Conservation (phyloP, 441 rosid species). For the Aleurites moluccanus region DNA sequence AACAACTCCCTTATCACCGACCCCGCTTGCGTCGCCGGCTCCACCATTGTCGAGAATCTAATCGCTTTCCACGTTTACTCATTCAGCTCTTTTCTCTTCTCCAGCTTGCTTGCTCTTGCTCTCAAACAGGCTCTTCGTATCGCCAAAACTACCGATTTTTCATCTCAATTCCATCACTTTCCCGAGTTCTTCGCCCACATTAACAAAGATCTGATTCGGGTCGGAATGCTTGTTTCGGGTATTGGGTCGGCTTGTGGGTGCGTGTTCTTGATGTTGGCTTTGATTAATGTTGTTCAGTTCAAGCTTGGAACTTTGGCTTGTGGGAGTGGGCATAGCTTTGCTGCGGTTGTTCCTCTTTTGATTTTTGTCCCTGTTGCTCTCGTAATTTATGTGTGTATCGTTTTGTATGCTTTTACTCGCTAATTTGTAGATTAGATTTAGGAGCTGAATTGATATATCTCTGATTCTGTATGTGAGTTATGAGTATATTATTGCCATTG, state of each 20-base stretch:
- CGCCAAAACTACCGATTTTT: slow-evolving; percentile 24
- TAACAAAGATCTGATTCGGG: slow-evolving; percentile 53
- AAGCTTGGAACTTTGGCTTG: slow-evolving; percentile 76
- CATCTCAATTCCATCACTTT: background rate
- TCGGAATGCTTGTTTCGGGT: slow-evolving; percentile 71
- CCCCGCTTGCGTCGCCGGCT: slow-evolving; percentile 40
- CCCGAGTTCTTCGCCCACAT: slow-evolving; percentile 34
- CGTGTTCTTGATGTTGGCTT: slow-evolving; percentile 66
- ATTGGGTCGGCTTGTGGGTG: slow-evolving; percentile 73
- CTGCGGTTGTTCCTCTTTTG: slow-evolving; percentile 74
- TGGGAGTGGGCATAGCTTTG: slow-evolving; percentile 58
- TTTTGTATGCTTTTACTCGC: slow-evolving; percentile 67
- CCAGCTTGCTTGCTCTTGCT: slow-evolving; percentile 74
- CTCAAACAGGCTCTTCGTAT: slow-evolving; percentile 73
- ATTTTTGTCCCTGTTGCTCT: slow-evolving; percentile 64
- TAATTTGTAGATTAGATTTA: slow-evolving; percentile 21
- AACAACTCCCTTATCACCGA: slow-evolving; percentile 34
- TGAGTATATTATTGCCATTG: background rate
- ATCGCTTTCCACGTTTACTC: slow-evolving; percentile 85
- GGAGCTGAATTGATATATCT: background rate
- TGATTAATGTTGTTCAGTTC: slow-evolving; percentile 70
- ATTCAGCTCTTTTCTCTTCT: slow-evolving; percentile 75
- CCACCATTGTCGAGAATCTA: slow-evolving; percentile 48
- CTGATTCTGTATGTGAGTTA: background rate
- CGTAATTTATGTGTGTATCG: slow-evolving; percentile 48